Conservation (phyloP, 1,284 basidiomycete genomes). For the Fomitopsis betulina region DNA sequence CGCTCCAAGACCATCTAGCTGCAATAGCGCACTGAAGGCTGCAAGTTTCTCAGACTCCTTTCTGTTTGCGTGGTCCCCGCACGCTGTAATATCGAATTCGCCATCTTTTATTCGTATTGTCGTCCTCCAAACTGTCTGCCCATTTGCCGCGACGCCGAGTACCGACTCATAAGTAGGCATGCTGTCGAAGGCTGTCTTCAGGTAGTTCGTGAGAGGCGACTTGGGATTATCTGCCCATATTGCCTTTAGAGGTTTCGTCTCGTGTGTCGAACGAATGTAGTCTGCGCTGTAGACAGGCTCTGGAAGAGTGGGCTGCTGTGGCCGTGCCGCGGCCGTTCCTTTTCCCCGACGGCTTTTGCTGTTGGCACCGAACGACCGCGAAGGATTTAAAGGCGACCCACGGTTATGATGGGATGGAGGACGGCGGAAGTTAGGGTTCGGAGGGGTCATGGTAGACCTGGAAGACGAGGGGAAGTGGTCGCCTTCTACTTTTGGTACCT, state of each 20-base stretch:
- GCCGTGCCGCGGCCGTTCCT: slow-evolving; percentile 4
- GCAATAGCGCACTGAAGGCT: slow-evolving; percentile 67
- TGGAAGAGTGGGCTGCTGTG: slow-evolving; percentile 8
- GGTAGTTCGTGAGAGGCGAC: slow-evolving; percentile 39
- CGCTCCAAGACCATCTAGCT: slow-evolving; percentile 57
- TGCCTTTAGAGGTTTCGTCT: slow-evolving; percentile 26
- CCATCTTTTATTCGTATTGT: slow-evolving; percentile 42
- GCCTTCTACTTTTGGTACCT: slow-evolving; percentile 18
- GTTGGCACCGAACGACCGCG: slow-evolving; percentile 5
- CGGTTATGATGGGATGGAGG: slow-evolving; percentile 15
- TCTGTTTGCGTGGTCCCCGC: slow-evolving; percentile 62
- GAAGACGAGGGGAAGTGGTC: neutral
- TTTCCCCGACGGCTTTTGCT: slow-evolving; percentile 13
- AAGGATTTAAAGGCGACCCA: slow-evolving; percentile 5
- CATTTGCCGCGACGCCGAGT: slow-evolving; percentile 4
- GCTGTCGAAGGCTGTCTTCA: slow-evolving; percentile 4
- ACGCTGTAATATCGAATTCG: slow-evolving; percentile 38
- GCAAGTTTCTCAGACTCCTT: slow-evolving; percentile 78
- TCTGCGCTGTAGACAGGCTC: slow-evolving; percentile 26
- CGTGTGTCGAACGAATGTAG: slow-evolving; percentile 26
- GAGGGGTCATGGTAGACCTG: slow-evolving; percentile 11
- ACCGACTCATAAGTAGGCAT: slow-evolving; percentile 16
- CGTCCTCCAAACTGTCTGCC: slow-evolving; percentile 23
- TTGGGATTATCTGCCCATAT: slow-evolving; percentile 38
- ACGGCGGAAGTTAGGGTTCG: slow-evolving; percentile 11